Base-by-base conservation (phyloP, 306 rosid genomes). In the Vicia faba region DNA sequence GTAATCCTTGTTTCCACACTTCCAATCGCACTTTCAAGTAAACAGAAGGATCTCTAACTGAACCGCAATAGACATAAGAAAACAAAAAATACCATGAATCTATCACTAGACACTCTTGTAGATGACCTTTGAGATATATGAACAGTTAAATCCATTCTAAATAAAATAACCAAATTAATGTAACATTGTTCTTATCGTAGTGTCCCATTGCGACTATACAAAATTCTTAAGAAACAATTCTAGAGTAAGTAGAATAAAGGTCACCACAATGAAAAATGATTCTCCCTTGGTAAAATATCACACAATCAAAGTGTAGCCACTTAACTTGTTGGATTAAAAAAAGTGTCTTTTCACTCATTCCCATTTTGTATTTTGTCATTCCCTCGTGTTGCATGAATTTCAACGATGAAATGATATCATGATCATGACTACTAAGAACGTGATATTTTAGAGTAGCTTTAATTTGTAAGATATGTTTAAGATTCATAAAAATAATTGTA, bases 51-150 rank as follows among this genome's bases (percentile, higher is more conserved):
- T 78, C 50, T 66, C 31, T 26, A 25, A 48, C 62, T 60, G 48
- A 72, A 35, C 55, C 25, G 25, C 12, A 13, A 39, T 49, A 31
- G 5, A 31, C 36, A 31, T 31, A 31, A 31, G 60, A 65, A 58
- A 45, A 65, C n/a, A 59, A 71, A 44, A 44, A 66, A 12, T 43
- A 31, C 5, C 15, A 57, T 11, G 49, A 67, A 75, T 59, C 54
- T 67, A 75, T 58, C 53, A 55, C 56, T 44, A 6, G 65, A 28
- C 59, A 65, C 44, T 5, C 23, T 19, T n/a, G 4, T 46, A 8
- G 19, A 49, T 73, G 82, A 58, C 69, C 49, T 57, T 67, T 72
- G 72, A 46, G 28, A 55, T 45, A 28, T 46, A 36, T 5, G 45
- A 36, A 38, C 15, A 25, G 25, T 55, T 15, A 41, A 68, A 36